Percentiles rank a stretch among this genome's conserved stretches.
phyloP scores from a whole-genome alignment of 495 filamentous ascomycete genomes.

The Viridothelium virens region DNA sequence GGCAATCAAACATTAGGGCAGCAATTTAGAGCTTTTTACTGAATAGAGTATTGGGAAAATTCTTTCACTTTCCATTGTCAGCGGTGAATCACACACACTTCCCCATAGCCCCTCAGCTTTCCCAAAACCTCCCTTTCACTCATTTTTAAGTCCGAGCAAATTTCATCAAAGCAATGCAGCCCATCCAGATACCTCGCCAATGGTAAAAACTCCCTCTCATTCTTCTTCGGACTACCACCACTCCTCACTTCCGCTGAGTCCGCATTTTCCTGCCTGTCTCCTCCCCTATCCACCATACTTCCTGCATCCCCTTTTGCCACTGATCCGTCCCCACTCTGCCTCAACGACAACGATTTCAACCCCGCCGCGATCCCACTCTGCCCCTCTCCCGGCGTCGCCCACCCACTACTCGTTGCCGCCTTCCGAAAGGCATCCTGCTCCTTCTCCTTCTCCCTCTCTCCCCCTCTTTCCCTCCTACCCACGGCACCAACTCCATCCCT shows the following conservation, averaged over 20 bases:
- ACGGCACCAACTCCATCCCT: background rate
- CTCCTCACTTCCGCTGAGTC: slow-evolving; percentile 15
- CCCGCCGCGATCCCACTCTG: background rate
- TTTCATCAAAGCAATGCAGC: slow-evolving; percentile 79
- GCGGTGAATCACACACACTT: slow-evolving; percentile 17
- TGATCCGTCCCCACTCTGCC: background rate
- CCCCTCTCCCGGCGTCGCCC: slow-evolving; percentile 20
- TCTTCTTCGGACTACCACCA: slow-evolving; percentile 17
- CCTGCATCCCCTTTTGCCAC: background rate
- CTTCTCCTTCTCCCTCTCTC: background rate
- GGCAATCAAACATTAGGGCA: background rate
- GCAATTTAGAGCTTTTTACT: no score
- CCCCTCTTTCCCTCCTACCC: background rate
- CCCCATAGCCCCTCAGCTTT: slow-evolving; percentile 27
- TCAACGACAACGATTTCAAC: slow-evolving; percentile 5
- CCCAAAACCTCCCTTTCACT: slow-evolving; percentile 49
- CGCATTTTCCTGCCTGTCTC: slow-evolving; percentile 15
- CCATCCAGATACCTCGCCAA: slow-evolving; percentile 70
- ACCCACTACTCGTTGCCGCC: slow-evolving; percentile 23
- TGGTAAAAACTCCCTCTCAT: slow-evolving; percentile 26
- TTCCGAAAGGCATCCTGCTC: slow-evolving; percentile 18
- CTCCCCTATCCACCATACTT: background rate
- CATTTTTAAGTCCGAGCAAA: slow-evolving; percentile 67
- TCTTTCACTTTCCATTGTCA: background rate
- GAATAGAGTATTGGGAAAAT: background rate